phyloP scores from a whole-genome alignment of 805 yeast genomes.

The Yamadazyma olivae region DNA sequence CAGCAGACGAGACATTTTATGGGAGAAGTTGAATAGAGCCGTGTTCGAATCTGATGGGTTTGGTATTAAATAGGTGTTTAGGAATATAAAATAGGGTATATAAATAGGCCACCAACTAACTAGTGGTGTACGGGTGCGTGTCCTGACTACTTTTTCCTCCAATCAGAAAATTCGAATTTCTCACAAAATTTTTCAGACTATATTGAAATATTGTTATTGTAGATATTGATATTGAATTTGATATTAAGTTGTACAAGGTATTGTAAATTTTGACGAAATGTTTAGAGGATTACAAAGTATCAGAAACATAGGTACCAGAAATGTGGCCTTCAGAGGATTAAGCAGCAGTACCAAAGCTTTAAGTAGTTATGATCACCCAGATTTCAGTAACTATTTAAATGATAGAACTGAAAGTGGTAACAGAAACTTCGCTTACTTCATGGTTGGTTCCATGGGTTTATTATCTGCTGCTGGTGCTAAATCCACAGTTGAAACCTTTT shows the following conservation, averaged over 20 bases:
- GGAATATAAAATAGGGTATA: too few species aligned
- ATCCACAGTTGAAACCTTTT: constrained; percentile 90
- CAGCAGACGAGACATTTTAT: constrained; percentile 49
- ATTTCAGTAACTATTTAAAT: constrained; percentile 78
- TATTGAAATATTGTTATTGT: too few species aligned
- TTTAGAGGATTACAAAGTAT: neutral
- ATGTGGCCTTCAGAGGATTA: constrained; percentile 41
- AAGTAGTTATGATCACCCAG: constrained; percentile 88
- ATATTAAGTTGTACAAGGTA: neutral
- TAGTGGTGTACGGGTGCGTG: too few species aligned
- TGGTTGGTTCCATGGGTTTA: constrained; percentile 94
- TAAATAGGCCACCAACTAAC: too few species aligned
- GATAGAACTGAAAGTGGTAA: constrained; percentile 62
- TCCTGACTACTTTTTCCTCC: constrained; percentile 1
- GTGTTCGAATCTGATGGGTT: constrained; percentile 82
- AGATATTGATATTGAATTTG: too few species aligned
- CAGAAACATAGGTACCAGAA: constrained; percentile 9
- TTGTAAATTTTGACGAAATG: constrained; percentile 4
- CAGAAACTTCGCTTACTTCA: constrained; percentile 90
- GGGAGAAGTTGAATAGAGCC: constrained; percentile 61
- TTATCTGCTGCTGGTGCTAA: constrained; percentile 92
- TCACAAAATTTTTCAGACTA: constrained; percentile 3
- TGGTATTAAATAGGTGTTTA: constrained; percentile 53
- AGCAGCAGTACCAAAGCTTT: constrained; percentile 54
- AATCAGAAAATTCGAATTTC: constrained; percentile 6